These are phyloP conservation scores for Cyberlindnera mississippiensis DNA, from an alignment of 805 yeast genomes.

Conservation along the genomic window DNA sequence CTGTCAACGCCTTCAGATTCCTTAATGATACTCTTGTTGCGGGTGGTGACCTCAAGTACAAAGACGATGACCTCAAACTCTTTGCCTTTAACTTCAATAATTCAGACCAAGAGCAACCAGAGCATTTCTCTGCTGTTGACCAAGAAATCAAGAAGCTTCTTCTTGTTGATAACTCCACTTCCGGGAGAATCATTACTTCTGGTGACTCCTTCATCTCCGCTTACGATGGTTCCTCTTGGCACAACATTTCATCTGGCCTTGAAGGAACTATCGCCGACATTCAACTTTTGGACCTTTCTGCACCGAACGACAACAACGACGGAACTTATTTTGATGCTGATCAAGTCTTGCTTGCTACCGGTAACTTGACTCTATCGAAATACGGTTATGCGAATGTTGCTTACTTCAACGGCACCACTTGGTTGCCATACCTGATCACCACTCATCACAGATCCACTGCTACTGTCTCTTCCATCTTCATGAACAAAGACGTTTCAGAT, in stretches of 20 bases:
- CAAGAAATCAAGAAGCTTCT: slow-evolving; percentile 37
- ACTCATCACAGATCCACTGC: slow-evolving; percentile 25
- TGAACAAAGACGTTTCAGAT: slow-evolving; percentile 36
- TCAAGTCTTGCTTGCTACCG: slow-evolving; percentile 53
- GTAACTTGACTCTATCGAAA: slow-evolving; percentile 42
- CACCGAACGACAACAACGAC: slow-evolving; percentile 29
- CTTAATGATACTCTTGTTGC: slow-evolving; percentile 37
- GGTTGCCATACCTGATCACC: slow-evolving; percentile 64
- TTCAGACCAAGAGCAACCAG: slow-evolving; percentile 27
- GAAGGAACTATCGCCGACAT: slow-evolving; percentile 41
- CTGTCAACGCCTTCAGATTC: slow-evolving; percentile 51
- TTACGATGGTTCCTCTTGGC: slow-evolving; percentile 48
- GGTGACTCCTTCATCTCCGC: slow-evolving; percentile 37
- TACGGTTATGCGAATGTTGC: slow-evolving; percentile 63
- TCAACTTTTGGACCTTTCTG: slow-evolving; percentile 35
- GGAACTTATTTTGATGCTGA: slow-evolving; percentile 40
- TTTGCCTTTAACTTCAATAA: slow-evolving; percentile 51
- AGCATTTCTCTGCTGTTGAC: slow-evolving; percentile 18
- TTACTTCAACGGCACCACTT: slow-evolving; percentile 55
- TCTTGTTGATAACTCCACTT: slow-evolving; percentile 42
- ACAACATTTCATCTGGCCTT: slow-evolving; percentile 34
- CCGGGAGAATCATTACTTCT: slow-evolving; percentile 39
- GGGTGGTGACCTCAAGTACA: slow-evolving; percentile 52
- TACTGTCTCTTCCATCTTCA: slow-evolving; percentile 29
- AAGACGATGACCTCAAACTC: slow-evolving; percentile 37